These are phyloP conservation scores for Thyridium curvatum DNA, from an alignment of 2,329 filamentous ascomycete genomes.

Conservation along the genomic window DNA sequence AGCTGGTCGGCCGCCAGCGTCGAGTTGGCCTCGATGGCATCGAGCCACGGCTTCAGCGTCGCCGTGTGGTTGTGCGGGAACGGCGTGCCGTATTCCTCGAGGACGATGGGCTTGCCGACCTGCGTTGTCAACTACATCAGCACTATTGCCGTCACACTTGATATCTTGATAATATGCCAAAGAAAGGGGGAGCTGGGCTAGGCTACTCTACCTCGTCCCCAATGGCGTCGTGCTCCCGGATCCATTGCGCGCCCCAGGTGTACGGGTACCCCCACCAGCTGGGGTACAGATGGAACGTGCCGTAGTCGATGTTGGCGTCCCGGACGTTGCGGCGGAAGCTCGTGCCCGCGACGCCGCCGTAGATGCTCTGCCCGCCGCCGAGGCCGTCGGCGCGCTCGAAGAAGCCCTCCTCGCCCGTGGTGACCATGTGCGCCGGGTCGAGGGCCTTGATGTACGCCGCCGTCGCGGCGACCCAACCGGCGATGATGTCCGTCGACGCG, in stretches of 20 bases:
- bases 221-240: constrained; percentile 8
- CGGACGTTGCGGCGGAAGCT: constrained; percentile 45
- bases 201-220: not conserved
- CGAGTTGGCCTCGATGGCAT: constrained; percentile 1
- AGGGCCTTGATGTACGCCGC: constrained; percentile 59
- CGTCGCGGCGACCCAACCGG: constrained; percentile 50
- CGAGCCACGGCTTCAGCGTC: constrained; percentile 4
- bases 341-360: constrained; percentile 36
- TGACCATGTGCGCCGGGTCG: constrained; percentile 57
- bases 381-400: constrained; percentile 33
- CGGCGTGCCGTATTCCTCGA: constrained; percentile 8
- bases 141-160: too few species aligned
- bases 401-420: constrained; percentile 52
- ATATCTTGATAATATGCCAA: too few species aligned
- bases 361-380: constrained; percentile 38
- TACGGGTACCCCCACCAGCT: constrained; percentile 6
- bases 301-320: constrained; percentile 48
- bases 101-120: constrained; percentile 3
- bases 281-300: constrained; percentile 44
- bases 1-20: constrained; percentile 6
- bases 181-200: not conserved
- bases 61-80: constrained; percentile 1
- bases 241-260: constrained; percentile 8
- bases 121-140: not conserved
- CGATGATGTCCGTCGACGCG: constrained; percentile 39